A percentile compares a stretch with the other conserved stretches of the same genome.
These are phyloP conservation scores for Aspergillus kassunensis DNA, from an alignment of 495 filamentous ascomycete genomes.

Conservation along the genomic window DNA sequence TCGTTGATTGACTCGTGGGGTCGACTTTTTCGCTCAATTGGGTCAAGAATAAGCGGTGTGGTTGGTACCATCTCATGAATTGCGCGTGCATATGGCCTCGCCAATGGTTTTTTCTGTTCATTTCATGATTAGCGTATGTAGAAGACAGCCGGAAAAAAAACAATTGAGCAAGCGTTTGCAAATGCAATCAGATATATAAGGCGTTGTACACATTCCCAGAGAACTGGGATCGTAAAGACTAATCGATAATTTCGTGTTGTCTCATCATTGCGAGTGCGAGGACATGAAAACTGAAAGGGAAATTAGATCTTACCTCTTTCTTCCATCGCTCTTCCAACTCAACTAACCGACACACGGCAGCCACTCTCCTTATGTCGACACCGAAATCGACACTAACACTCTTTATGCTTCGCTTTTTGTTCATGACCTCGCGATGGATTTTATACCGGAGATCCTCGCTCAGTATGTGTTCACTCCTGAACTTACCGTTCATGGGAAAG, in stretches of 20 bases:
- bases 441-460: constrained; percentile 69
- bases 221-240: constrained; percentile 91
- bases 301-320: constrained; percentile 57
- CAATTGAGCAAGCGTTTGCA: constrained; percentile 5
- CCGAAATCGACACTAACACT: constrained; percentile 71
- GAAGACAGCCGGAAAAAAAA: too few relatives aligned
- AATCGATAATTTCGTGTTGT: constrained; percentile 79
- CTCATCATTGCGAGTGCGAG: constrained; percentile 56
- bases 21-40: too few relatives aligned
- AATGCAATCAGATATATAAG: constrained; percentile 29
- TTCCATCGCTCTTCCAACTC: constrained; percentile 78
- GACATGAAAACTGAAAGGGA: constrained; percentile 19
- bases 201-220: constrained; percentile 65
- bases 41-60: constrained; percentile 42
- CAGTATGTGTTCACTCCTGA: constrained; percentile 69
- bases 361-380: constrained; percentile 84
- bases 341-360: constrained; percentile 82
- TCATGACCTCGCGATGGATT: constrained; percentile 66
- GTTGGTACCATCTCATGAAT: constrained; percentile 77
- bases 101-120: constrained; percentile 69
- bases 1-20: constrained; percentile 89
- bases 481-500: constrained; percentile 73
- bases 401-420: constrained; percentile 63
- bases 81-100: constrained; percentile 69
- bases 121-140: constrained; percentile 14